Evolutionary conservation across 768 basidiomycete species (phyloP).

Genomic region (Crepidotus variabilis): DNA sequence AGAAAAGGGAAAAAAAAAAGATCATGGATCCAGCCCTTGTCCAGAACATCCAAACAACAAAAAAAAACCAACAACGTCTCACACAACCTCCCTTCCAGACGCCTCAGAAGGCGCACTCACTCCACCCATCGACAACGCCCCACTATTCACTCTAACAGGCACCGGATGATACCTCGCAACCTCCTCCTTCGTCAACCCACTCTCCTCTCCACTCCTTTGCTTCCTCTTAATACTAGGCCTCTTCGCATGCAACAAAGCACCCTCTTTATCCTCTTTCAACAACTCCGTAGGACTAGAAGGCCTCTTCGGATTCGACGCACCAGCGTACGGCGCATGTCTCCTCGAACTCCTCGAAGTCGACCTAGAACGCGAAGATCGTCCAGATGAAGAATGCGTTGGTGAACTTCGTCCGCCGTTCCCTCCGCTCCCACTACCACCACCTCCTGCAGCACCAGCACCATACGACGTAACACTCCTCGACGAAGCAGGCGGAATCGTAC

Average conservation of each 20-base stretch:
- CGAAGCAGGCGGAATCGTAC: too few relatives aligned
- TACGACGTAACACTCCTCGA: not conserved
- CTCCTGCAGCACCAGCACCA: not conserved
- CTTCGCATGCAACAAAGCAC: conserved; percentile 54
- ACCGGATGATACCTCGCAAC: not conserved
- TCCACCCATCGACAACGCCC: not conserved
- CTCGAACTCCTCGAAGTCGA: conserved; percentile 4
- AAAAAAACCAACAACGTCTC: too few relatives aligned
- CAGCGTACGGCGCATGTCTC: conserved; percentile 7
- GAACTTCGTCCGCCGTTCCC: not conserved
- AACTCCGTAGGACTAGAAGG: conserved; percentile 72
- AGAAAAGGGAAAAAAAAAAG: not conserved
- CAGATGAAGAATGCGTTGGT: conserved; percentile 5
- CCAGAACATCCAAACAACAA: too few relatives aligned
- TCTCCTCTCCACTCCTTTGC: not conserved
- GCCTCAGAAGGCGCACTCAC: not conserved
- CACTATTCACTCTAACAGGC: too few relatives aligned
- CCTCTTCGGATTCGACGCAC: conserved; percentile 50
- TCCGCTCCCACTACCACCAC: not conserved
- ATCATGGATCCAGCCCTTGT: not conserved
- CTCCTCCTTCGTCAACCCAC: not conserved
- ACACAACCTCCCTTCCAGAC: not conserved
- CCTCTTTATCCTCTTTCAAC: conserved; percentile 54
- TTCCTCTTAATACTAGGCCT: conserved; percentile 60
- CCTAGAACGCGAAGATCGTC: conserved; percentile 5